Percentiles rank a stretch among this genome's conserved stretches.
These are phyloP conservation scores for Nakaseomyces uthaithaninus DNA, from an alignment of 1,139 yeast species.

Conservation along the genomic window DNA sequence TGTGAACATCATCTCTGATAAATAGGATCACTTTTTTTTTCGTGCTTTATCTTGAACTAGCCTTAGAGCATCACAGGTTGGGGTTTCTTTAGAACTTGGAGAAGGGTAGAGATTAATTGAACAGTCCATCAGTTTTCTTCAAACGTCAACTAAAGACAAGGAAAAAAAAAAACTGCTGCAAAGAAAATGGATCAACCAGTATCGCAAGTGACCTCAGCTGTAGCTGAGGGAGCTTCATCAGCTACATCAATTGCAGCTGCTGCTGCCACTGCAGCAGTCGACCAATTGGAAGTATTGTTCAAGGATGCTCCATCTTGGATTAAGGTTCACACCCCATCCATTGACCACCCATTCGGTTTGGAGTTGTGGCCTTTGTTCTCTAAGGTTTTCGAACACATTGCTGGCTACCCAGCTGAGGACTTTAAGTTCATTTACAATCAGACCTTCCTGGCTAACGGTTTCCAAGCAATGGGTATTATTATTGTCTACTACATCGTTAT, in stretches of 20 bases:
- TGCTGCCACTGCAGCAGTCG: constrained; percentile 11
- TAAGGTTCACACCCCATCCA: constrained; percentile 41
- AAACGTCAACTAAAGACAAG: neutral
- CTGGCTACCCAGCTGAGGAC: constrained; percentile 60
- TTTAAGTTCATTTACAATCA: constrained; percentile 61
- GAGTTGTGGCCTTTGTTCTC: constrained; percentile 85
- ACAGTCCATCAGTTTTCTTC: no score
- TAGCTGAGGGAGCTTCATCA: constrained; percentile 4
- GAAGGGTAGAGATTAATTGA: no score
- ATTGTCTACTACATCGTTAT: constrained; percentile 66
- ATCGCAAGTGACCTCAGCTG: constrained; percentile 4
- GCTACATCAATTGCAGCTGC: constrained; percentile 10
- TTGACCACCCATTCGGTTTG: constrained; percentile 83
- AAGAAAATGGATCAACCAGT: constrained; percentile 6
- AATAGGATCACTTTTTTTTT: no score
- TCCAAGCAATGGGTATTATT: constrained; percentile 55
- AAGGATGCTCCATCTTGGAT: constrained; percentile 17
- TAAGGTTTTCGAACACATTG: constrained; percentile 41
- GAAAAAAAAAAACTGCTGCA: neutral
- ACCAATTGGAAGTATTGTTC: constrained; percentile 6
- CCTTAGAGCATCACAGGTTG: no score
- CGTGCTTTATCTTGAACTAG: no score
- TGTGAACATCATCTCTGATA: no score
- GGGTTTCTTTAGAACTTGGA: no score
- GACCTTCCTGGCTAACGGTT: constrained; percentile 64